Evolutionary conservation across 2,329 filamentous ascomycete genomes (phyloP).

Genomic region (Fulvia fulva): DNA sequence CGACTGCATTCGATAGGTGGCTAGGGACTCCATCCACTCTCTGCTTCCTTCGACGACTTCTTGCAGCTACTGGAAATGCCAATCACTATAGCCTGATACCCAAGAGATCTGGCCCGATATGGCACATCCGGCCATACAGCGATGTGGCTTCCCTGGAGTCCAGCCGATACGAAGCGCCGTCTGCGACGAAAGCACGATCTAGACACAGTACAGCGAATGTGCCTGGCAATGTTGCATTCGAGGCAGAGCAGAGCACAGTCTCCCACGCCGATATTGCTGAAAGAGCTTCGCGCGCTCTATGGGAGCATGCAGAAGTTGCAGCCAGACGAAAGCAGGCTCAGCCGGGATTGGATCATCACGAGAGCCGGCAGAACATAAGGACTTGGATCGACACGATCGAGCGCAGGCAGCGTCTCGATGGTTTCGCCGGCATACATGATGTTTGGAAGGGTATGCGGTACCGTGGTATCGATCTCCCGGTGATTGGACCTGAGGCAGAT

Average conservation of each 20-base stretch:
- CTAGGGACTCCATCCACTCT: constrained; percentile 44
- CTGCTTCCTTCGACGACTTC: constrained; percentile 35
- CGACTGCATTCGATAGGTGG: constrained; percentile 41
- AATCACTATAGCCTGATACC: not conserved
- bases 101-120: not conserved
- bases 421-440: constrained; percentile 38
- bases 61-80: constrained; percentile 11
- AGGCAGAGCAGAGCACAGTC: constrained; percentile 12
- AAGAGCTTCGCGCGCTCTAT: constrained; percentile 19
- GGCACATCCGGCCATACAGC: not conserved
- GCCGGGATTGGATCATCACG: constrained; percentile 32
- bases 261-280: constrained; percentile 3
- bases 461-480: constrained; percentile 39
- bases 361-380: constrained; percentile 30
- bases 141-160: not conserved
- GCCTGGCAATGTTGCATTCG: not conserved
- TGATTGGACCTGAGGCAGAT: constrained; percentile 36
- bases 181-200: not conserved
- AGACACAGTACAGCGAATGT: not conserved
- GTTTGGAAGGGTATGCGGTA: constrained; percentile 42
- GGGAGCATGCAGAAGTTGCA: constrained; percentile 32
- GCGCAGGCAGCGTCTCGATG: constrained; percentile 40
- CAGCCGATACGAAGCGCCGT: not conserved
- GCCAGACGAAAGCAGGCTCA: constrained; percentile 7
- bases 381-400: constrained; percentile 43